Evolutionary conservation across 345 rosid species (phyloP), one percentile per base, ranked within the genome.

Genomic region (Eucalyptus regnans): DNA sequence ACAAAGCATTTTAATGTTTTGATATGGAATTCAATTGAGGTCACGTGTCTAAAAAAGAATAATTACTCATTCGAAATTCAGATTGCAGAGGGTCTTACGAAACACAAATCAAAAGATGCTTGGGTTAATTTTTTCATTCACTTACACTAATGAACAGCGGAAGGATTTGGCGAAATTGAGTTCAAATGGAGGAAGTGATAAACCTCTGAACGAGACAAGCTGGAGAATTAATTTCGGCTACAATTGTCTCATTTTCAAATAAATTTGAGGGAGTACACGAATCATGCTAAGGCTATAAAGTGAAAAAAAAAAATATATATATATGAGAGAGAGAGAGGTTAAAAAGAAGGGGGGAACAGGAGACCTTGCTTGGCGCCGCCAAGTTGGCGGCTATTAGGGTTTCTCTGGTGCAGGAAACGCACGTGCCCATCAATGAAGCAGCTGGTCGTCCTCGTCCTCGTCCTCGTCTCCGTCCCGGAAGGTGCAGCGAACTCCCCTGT

Each of bases 271-370:
- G 27, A 56, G 20, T 51, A 51, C 54, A 56, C 60, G 12, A 22
- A 23, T 22, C 62, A 8, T 22, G 11, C 11, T 56, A 56, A 56
- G 29, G 12, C 29, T 62, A 62, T 4, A 12, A 62, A 60, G 7
- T 11, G 15, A 27, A 12, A 27, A 29, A 2, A 37, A 2, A 37
- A 27, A 4, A 1, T 10, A 1, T 0, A 37, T 37, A 5, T 12
- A 27, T 10, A 1, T 10, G 0, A 0, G 9, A 54, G 60, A 8
- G 60, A 56, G 20, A 51, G 20, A 16, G 62, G 58, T 8, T 52
- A 52, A 52, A 52, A 52, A 8, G 58, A 52, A 52, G 58, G 29
- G 62, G 60, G 62, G 29, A 23, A 23, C 62, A 23, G 29, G 1
- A 25, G 62, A 56, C 29, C 62, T 56, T 56, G 13, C 29, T 56